These are phyloP conservation scores for Ophiocordyceps australis DNA, from an alignment of 2,329 filamentous ascomycete species.

Conservation along the genomic window DNA sequence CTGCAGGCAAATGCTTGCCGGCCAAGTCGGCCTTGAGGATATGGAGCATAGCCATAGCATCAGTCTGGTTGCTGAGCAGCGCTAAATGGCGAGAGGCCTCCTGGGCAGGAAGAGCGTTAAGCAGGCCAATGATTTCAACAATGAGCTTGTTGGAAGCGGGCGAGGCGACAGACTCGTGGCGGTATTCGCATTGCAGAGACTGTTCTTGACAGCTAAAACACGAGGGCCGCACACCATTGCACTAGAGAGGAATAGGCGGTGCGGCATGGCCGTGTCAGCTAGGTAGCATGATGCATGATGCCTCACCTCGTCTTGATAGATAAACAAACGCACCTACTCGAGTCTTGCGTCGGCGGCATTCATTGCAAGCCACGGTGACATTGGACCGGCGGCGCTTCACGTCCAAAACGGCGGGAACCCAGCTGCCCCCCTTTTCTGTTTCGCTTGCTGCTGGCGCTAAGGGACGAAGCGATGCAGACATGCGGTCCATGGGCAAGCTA, in stretches of 20 bases:
- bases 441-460: too few species aligned
- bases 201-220: constrained; percentile 6
- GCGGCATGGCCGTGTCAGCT: constrained; percentile 6
- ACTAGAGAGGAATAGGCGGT: constrained; percentile 1
- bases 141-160: constrained; percentile 2
- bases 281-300: too few species aligned
- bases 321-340: too few species aligned
- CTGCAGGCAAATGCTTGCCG: background rate
- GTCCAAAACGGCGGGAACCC: too few species aligned
- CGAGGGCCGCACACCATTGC: constrained; percentile 5
- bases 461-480: too few species aligned
- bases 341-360: too few species aligned
- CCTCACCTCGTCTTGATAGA: too few species aligned
- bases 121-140: constrained; percentile 8
- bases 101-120: constrained; percentile 6
- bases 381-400: too few species aligned
- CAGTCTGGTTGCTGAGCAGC: constrained; percentile 6
- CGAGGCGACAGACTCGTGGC: constrained; percentile 4
- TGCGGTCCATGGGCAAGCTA: too few species aligned
- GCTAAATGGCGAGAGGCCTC: constrained; percentile 6
- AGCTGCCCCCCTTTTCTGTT: too few species aligned
- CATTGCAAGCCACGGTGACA: too few species aligned
- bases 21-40: constrained; percentile 3
- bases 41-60: constrained; percentile 6
- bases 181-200: constrained; percentile 4